Base-by-base conservation (phyloP, 805 yeast genomes). In the Pichia paraexigua region DNA sequence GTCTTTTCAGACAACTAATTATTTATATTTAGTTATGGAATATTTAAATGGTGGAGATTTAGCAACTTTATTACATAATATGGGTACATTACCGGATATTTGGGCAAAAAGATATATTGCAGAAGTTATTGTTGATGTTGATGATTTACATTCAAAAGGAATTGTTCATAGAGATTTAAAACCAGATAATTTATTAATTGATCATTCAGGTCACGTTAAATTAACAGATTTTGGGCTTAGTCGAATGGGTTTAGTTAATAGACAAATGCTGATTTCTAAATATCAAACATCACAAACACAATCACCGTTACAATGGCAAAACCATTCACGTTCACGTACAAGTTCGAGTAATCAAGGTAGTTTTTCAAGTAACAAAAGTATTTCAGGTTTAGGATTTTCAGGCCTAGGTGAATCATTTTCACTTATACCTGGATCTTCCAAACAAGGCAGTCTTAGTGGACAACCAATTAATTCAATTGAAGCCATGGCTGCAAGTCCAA, bases 31-130 rank as follows among this genome's bases (percentile, higher is more conserved):
- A 58, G 99, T 94, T 2, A 92, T 95, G 98, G 99, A 94, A 65
- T 94, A 89, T 62, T 71, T 94, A 41, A 88, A 86, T 58, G 99
- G 99, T 43, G 99, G 99, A 35, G 99, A 94, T 65, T 79, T 92
- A 61, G 94, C 97, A 0, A 83, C 96, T 0, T 71, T 95, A 48
- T 70, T 94, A 27, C 87, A 87, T 61, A 79, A 82, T 68, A 75
- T 92, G 65, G 97, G 96, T 0, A 82, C 83, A 2, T 67, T 94
- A 24, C 92, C 96, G 0, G 87, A 85, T 57, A 81, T 80, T 43
- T 94, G 98, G 98, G 80, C 89, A 0, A 82, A 76, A 55, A 76
- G 87, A 56, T 94, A 94, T 59, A 77, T 89, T 49, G 91, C 96
- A 0, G 99, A 94, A 63, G 88, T 91, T 1, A 82, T 91, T 21